Evolutionary conservation across 306 rosid genomes (phyloP), one percentile per base, ranked within the genome.

Genomic region (Abrus precatorius): DNA sequence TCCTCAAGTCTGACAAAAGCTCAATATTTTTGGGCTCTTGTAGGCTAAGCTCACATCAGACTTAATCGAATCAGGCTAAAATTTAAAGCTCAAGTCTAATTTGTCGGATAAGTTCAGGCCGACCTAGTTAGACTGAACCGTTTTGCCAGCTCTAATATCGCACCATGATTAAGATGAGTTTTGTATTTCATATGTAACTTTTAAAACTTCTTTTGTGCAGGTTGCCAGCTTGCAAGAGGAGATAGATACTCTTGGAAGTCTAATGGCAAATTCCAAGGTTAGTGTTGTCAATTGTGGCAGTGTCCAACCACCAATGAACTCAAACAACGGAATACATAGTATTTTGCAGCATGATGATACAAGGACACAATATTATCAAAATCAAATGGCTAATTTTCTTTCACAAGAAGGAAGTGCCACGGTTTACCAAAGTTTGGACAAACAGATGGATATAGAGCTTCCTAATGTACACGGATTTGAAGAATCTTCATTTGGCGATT

Each of bases 161-260:
- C 54, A 38, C 48, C 40, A 57, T 34, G 29, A 5, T 66, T 66
- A 44, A 29, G 27, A 50, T 20, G 38, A 50, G 43, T 38, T 43
- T 6, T 43, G 34, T 62, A 48, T 75, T 49, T 57, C 7, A 33
- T 13, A 41, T 57, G 29, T 7, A 43, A 33, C 30, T 1, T 57
- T 71, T 74, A 41, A 7, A 59, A 28, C 69, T 68, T 56, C 1
- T 14, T 47, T 41, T 66, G 49, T 64, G 88, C 65, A 95, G 99
- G 88, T 95, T 43, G 92, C 86, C 0, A 87, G 83, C 90, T 92
- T 95, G 77, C 98, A 93, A 72, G 92, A 90, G 86, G 99, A 95
- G 92, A 91, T 95, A 57, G 94, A 89, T 71, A 80, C 85, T 75
- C 87, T 95, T 48, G 92, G 89, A 47, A 86, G 52, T 73, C 85